Evolutionary conservation across 257 asterid genomes (phyloP).

Genomic region (Solanum lycopersicoides): DNA sequence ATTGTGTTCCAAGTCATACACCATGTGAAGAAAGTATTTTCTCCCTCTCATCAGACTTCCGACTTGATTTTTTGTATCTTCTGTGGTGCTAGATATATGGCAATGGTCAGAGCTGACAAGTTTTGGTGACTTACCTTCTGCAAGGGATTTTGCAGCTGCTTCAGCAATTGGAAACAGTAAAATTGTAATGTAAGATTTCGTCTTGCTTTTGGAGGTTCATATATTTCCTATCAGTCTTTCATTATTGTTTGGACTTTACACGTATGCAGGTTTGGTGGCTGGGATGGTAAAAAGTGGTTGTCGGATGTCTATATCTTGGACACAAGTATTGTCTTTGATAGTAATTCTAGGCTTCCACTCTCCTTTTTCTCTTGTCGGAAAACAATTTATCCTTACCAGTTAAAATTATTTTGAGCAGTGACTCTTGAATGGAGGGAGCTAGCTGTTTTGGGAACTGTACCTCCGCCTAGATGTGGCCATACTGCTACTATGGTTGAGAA

Average conservation of each 20-base stretch:
- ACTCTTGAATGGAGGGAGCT: slow-evolving; percentile 95
- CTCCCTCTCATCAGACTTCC: background rate
- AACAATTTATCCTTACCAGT: background rate
- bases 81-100: slow-evolving; percentile 63
- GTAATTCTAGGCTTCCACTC: background rate
- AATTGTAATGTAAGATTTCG: slow-evolving; percentile 66
- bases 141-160: slow-evolving; percentile 96
- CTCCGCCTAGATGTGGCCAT: slow-evolving; percentile 99
- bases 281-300: slow-evolving; percentile 99
- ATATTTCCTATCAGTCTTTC: slow-evolving; percentile 1
- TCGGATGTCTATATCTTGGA: slow-evolving; percentile 86
- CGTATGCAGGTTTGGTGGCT: slow-evolving; percentile 89
- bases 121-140: slow-evolving; percentile 94
- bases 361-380: background rate
- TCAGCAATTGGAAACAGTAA: slow-evolving; percentile 85
- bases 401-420: slow-evolving; percentile 34
- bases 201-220: slow-evolving; percentile 4
- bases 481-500: slow-evolving; percentile 94
- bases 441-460: slow-evolving; percentile 72
- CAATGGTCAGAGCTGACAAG: slow-evolving; percentile 99
- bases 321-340: slow-evolving; percentile 47
- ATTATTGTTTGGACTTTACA: slow-evolving; percentile 5
- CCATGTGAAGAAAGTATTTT: background rate
- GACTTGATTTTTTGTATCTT: background rate
- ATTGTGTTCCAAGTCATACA: background rate